phyloP scores from a whole-genome alignment of 371 early-diverging fungal species.

The Zopfochytrium polystomum region DNA sequence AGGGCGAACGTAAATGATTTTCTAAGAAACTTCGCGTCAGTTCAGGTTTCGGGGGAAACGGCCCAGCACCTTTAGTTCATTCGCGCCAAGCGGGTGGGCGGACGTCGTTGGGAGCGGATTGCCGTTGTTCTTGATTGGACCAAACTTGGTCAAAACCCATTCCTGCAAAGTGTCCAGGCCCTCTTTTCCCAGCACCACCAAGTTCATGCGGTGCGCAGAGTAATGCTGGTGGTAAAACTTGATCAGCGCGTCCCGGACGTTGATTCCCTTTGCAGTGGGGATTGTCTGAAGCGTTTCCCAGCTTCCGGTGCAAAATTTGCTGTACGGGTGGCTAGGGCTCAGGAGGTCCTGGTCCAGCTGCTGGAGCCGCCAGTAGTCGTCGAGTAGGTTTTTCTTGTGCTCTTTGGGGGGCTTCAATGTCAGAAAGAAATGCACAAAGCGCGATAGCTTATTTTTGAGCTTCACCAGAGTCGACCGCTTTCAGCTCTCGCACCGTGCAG shows the following conservation, averaged over 20 bases:
- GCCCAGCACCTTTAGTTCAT: constrained; percentile 66
- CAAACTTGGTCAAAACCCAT: constrained; percentile 81
- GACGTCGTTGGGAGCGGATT: constrained; percentile 58
- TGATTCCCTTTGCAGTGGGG: constrained; percentile 66
- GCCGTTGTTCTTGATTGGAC: constrained; percentile 66
- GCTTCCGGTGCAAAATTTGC: constrained; percentile 82
- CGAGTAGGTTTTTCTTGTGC: constrained; percentile 87
- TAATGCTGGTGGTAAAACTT: constrained; percentile 87
- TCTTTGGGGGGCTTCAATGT: constrained; percentile 45
- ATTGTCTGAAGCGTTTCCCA: constrained; percentile 77
- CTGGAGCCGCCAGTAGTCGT: constrained; percentile 79
- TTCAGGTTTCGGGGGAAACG: no score
- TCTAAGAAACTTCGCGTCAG: constrained; percentile 74
- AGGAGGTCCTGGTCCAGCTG: constrained; percentile 83
- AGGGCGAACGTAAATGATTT: constrained; percentile 72
- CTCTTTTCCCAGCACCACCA: constrained; percentile 87
- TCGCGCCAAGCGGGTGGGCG: constrained; percentile 71
- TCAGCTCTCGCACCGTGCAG: constrained; percentile 87
- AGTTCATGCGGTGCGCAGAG: constrained; percentile 91
- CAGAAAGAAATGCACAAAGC: neutral
- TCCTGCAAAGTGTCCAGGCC: constrained; percentile 77
- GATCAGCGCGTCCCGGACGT: constrained; percentile 80
- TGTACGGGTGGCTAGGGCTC: constrained; percentile 77
- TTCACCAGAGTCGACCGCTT: constrained; percentile 90
- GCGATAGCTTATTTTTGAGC: neutral